Evolutionary conservation across 345 rosid genomes (phyloP).

Genomic region (Microcos paniculata): DNA sequence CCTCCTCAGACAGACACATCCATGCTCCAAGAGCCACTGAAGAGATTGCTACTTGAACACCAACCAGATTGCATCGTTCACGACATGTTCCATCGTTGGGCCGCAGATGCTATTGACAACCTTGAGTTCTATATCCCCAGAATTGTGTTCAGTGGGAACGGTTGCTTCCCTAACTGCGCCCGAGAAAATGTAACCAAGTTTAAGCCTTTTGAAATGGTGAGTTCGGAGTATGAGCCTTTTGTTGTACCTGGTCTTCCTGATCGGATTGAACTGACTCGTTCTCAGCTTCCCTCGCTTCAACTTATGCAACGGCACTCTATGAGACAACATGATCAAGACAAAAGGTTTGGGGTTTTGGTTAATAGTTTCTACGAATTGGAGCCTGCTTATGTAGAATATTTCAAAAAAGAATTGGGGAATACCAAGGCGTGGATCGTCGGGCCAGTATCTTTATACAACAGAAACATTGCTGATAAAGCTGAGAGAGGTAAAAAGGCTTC

Average conservation of each 20-base stretch:
- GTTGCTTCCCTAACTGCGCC: slow-evolving; percentile 41
- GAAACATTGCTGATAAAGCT: slow-evolving; percentile 33
- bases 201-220: slow-evolving; percentile 31
- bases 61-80: slow-evolving; percentile 40
- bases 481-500: slow-evolving; percentile 38
- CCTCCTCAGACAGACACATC: background rate
- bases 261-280: slow-evolving; percentile 40
- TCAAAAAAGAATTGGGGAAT: slow-evolving; percentile 30
- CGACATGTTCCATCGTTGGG: slow-evolving; percentile 37
- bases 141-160: slow-evolving; percentile 38
- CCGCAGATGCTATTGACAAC: slow-evolving; percentile 24
- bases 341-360: slow-evolving; percentile 32
- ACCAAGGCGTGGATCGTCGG: slow-evolving; percentile 48
- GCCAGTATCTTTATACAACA: slow-evolving; percentile 46
- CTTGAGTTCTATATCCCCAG: slow-evolving; percentile 29
- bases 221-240: slow-evolving; percentile 45
- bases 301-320: background rate
- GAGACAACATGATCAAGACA: slow-evolving; percentile 10
- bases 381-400: slow-evolving; percentile 38
- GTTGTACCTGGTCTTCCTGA: slow-evolving; percentile 47
- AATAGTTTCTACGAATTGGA: slow-evolving; percentile 53
- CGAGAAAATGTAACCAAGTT: slow-evolving; percentile 20
- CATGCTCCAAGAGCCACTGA: slow-evolving; percentile 10
- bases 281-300: slow-evolving; percentile 31
- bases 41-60: slow-evolving; percentile 5